These are phyloP conservation scores for Mucor piriformis DNA, from an alignment of 371 early-diverging fungal species.

Conservation along the genomic window DNA sequence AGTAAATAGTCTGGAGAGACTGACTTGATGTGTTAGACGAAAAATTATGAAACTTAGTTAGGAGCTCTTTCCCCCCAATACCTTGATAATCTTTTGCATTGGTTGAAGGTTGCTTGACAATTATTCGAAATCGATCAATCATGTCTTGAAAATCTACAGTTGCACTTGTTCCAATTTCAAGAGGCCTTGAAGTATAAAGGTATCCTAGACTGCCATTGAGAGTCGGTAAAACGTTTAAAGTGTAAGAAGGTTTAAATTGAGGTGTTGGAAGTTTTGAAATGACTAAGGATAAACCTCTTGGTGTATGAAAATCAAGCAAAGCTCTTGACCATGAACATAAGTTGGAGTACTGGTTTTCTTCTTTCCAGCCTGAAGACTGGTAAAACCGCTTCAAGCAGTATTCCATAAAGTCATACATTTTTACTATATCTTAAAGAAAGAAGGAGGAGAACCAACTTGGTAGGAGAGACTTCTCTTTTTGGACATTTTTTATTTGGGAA, in stretches of 20 bases:
- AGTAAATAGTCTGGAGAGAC: slow-evolving; percentile 59
- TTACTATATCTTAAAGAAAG: background rate
- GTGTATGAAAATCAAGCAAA: slow-evolving; percentile 77
- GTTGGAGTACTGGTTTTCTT: slow-evolving; percentile 79
- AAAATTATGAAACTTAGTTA: background rate
- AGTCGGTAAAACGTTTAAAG: slow-evolving; percentile 68
- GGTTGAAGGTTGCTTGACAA: slow-evolving; percentile 9
- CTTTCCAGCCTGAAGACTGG: slow-evolving; percentile 76
- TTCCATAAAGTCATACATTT: slow-evolving; percentile 84
- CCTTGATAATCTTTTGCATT: slow-evolving; percentile 3
- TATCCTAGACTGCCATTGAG: slow-evolving; percentile 82
- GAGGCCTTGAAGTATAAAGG: slow-evolving; percentile 74
- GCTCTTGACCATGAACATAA: slow-evolving; percentile 74
- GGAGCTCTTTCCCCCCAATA: background rate
- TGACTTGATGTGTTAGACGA: background rate
- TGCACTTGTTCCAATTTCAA: slow-evolving; percentile 66
- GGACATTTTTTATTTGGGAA: background rate
- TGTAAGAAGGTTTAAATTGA: slow-evolving; percentile 77
- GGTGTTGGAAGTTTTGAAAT: slow-evolving; percentile 77
- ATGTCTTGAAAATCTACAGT: slow-evolving; percentile 62
- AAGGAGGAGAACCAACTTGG: too few species aligned
- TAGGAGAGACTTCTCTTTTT: background rate
- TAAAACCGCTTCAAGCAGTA: slow-evolving; percentile 80
- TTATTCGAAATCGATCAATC: slow-evolving; percentile 61
- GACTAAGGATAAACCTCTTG: slow-evolving; percentile 70